Percentiles rank a stretch among this genome's conserved stretches.
These are phyloP conservation scores for Ailanthus altissimus DNA, from an alignment of 345 rosid species.

Conservation along the genomic window DNA sequence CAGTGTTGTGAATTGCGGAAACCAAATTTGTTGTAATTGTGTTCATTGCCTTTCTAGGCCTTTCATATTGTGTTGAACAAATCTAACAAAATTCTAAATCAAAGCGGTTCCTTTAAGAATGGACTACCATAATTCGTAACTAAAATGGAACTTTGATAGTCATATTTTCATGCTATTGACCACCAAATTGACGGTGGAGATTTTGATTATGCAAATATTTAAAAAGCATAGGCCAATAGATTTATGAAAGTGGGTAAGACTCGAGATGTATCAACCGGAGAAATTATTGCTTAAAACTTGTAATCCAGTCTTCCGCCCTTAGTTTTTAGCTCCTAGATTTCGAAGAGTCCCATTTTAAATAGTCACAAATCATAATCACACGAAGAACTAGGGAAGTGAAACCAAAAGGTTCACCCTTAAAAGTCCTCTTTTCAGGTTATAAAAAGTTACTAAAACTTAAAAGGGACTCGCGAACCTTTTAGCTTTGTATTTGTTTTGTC, in stretches of 20 bases:
- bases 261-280: constrained; percentile 10
- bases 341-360: constrained; percentile 6
- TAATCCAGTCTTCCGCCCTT: constrained; percentile 29
- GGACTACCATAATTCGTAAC: background rate
- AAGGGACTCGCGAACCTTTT: background rate
- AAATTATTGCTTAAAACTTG: constrained; percentile 22
- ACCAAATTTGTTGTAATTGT: background rate
- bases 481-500: background rate
- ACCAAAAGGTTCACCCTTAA: background rate
- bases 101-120: background rate
- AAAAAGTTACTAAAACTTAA: constrained; percentile 6
- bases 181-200: constrained; percentile 24
- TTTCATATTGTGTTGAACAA: constrained; percentile 1
- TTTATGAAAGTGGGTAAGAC: background rate
- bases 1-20: background rate
- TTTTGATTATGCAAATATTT: constrained; percentile 12
- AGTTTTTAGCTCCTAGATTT: constrained; percentile 42
- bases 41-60: background rate
- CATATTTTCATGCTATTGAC: constrained; percentile 13
- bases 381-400: background rate
- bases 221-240: background rate
- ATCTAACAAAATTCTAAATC: constrained; percentile 12
- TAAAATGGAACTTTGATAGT: background rate
- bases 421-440: background rate
- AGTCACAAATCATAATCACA: background rate